phyloP scores from a whole-genome alignment of 2,329 filamentous ascomycete genomes.

The Trichoderma simmonsii region DNA sequence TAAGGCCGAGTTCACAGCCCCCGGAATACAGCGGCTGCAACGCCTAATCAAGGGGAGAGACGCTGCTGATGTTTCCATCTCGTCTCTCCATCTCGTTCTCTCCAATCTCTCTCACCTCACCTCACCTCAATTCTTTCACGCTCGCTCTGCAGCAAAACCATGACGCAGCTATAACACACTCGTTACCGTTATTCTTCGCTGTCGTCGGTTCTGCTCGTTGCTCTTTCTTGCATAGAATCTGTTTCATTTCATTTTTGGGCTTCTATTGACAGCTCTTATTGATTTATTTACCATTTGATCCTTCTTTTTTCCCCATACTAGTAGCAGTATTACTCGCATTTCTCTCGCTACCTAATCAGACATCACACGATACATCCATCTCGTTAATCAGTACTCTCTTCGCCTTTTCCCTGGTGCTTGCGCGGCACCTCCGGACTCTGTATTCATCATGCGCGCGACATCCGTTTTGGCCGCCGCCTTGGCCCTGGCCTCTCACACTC shows the following conservation, averaged over 20 bases:
- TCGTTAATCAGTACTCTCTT: not conserved
- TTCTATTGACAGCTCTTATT: not conserved
- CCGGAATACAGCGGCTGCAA: not conserved
- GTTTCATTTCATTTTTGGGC: not conserved
- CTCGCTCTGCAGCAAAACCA: not conserved
- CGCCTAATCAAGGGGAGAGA: not conserved
- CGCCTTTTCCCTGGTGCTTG: not conserved
- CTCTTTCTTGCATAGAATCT: not conserved
- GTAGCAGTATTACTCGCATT: not conserved
- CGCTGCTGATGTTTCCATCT: not conserved
- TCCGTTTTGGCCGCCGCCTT: constrained; percentile 9
- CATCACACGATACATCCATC: not conserved
- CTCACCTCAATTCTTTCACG: not conserved
- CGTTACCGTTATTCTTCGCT: not conserved
- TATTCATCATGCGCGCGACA: constrained; percentile 15
- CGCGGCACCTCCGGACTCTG: not conserved
- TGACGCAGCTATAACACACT: constrained; percentile 15
- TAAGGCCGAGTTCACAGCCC: constrained; percentile 6
- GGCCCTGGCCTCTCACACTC: constrained; percentile 16
- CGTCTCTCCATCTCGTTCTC: not conserved
- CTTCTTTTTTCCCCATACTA: not conserved
- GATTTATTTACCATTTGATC: not conserved
- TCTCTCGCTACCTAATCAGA: not conserved
- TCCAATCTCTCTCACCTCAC: not conserved
- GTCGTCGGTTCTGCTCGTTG: constrained; percentile 3